phyloP scores from a whole-genome alignment of 192 early-diverging fungal genomes.

The Chytriomyces sp. region DNA sequence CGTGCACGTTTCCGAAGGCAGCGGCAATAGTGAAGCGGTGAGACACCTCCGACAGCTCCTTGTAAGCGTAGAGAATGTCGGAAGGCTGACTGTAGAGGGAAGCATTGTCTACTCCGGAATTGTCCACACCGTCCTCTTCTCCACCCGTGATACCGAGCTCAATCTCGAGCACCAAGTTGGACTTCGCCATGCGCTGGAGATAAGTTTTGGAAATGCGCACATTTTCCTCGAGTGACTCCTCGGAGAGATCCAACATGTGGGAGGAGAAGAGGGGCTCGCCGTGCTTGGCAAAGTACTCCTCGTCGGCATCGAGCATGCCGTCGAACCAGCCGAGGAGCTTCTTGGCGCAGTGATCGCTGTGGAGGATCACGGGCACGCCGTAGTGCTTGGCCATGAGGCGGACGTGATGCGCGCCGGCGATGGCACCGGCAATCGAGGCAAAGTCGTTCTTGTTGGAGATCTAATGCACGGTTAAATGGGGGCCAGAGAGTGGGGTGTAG shows the following conservation, averaged over 20 bases:
- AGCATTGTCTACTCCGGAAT: conserved; percentile 87
- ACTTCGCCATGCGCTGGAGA: conserved; percentile 86
- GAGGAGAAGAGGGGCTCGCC: conserved; percentile 95
- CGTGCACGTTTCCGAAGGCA: conserved; percentile 93
- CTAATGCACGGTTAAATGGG: no score
- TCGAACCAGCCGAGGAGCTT: conserved; percentile 98
- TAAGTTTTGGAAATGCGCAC: conserved; percentile 88
- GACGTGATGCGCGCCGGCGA: conserved; percentile 88
- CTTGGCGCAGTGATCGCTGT: conserved; percentile 90
- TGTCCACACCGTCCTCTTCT: conserved; percentile 98
- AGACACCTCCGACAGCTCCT: conserved; percentile 71
- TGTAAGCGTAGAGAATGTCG: conserved; percentile 94
- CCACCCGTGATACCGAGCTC: conserved; percentile 98
- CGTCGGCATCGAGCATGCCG: conserved; percentile 93
- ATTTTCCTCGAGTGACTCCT: conserved; percentile 93
- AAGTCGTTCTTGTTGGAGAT: conserved; percentile 84
- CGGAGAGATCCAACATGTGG: conserved; percentile 97
- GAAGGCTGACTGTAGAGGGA: conserved; percentile 93
- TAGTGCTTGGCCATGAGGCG: conserved; percentile 81
- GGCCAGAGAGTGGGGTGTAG: no score
- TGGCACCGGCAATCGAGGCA: conserved; percentile 85
- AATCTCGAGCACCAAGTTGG: conserved; percentile 92
- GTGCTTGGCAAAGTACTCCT: conserved; percentile 89
- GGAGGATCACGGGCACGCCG: conserved; percentile 37
- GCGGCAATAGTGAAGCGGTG: conserved; percentile 88